Evolutionary conservation across 768 basidiomycete genomes (phyloP).

Genomic region (Suillus placidus): DNA sequence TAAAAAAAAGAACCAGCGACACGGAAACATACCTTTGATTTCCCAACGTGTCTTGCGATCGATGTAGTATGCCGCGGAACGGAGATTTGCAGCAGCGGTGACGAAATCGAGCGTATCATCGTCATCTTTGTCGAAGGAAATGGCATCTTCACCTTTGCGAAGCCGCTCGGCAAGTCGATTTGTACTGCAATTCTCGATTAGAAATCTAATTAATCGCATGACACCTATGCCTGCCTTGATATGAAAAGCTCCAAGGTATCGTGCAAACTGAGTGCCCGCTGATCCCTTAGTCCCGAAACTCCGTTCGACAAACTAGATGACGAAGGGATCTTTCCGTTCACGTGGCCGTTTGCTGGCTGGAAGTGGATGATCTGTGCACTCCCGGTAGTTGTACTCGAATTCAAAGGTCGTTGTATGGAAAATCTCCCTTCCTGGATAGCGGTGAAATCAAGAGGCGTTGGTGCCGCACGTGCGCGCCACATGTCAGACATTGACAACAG

Average conservation of each 20-base stretch:
- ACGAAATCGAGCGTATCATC: conserved; percentile 97
- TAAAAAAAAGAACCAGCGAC: not conserved
- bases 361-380: not conserved
- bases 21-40: conserved; percentile 73
- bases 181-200: conserved; percentile 52
- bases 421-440: conserved; percentile 69
- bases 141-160: conserved; percentile 64
- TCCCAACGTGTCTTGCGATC: conserved; percentile 91
- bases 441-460: conserved; percentile 83
- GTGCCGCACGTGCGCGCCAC: conserved; percentile 92
- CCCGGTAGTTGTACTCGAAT: conserved; percentile 22
- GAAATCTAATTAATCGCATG: conserved; percentile 2
- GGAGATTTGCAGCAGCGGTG: conserved; percentile 90
- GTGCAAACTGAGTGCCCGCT: conserved; percentile 70
- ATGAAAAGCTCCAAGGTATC: conserved; percentile 86
- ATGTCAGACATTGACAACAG: conserved; percentile 93
- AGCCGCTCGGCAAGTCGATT: conserved; percentile 74
- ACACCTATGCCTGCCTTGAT: conserved; percentile 59
- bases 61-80: conserved; percentile 90
- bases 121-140: conserved; percentile 97
- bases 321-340: conserved; percentile 18
- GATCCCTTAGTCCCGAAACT: conserved; percentile 68
- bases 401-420: conserved; percentile 38
- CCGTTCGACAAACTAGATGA: conserved; percentile 17
- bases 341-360: conserved; percentile 29